Evolutionary conservation across 495 filamentous ascomycete genomes (phyloP), one percentile per base, ranked within the genome.

Genomic region (Glarea lozoyensis): DNA sequence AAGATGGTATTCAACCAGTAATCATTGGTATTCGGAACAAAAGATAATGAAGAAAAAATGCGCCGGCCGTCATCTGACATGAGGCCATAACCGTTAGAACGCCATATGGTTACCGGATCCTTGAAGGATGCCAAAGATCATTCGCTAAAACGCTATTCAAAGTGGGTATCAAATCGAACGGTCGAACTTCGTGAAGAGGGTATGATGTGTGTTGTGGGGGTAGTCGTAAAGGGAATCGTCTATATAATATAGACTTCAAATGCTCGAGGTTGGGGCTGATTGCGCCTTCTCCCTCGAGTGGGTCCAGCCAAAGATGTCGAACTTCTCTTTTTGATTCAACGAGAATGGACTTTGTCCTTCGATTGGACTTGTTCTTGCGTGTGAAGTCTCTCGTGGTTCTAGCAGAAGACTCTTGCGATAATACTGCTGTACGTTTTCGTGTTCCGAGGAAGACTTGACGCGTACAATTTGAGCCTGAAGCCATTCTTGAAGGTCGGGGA

Each of bases 401-500:
- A 97, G 79, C 6, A 92, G 60, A 25, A 95, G 65, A 21, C 86
- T 94, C 45, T 92, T 86, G 41, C 93, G 80, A 58, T 88, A 82
- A 59, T 89, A 88, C 52, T 84, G 78, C 58, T 92, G 86, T 2
- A 88, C 75, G 49, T 84, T 88, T 48, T 75, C 74, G 53, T 88
- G 78, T 47, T 92, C 86, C 22, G 75, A 78, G 16, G 49, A 51
- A 18, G 81, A 80, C 6, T 85, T 83, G 15, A 95, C 85, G 13
- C 86, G 79, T 3, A 83, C 69, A 49, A 97, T 75, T 61, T 97
- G 82, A 11, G 76, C 72, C 50, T 90, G 77, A 60, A 99, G 81
- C 92, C 89, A 97, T 30, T 89, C 81, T 61, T 97, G 90, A 54
- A 99, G 70, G 52, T 97, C 93, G 0, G 86, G 77, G 11, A 97